Evolutionary conservation across 495 filamentous ascomycete species (phyloP).

Genomic region (Penicillium paradoxum): DNA sequence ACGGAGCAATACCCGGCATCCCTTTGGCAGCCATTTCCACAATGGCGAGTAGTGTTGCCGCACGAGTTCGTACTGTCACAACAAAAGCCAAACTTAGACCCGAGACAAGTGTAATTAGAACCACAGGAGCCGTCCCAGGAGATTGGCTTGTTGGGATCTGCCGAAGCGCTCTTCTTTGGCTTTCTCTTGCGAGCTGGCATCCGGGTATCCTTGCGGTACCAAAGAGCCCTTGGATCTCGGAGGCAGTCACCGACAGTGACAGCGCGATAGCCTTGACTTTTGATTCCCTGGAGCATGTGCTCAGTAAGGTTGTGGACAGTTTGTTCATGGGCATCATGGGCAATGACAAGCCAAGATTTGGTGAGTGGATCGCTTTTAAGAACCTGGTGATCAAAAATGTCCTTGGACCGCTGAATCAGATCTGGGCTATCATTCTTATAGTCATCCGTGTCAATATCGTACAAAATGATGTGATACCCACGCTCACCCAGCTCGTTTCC

Average conservation of each 20-base stretch:
- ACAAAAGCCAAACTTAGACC: conserved; percentile 39
- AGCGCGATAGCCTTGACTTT: conserved; percentile 52
- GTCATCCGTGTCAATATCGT: conserved; percentile 76
- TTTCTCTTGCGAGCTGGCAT: conserved; percentile 14
- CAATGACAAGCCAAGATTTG: conserved; percentile 60
- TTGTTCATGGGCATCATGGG: conserved; percentile 75
- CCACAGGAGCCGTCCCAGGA: conserved; percentile 53
- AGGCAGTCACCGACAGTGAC: conserved; percentile 79
- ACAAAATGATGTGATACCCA: conserved; percentile 72
- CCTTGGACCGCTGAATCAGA: conserved; percentile 65
- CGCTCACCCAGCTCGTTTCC: conserved; percentile 54
- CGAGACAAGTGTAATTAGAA: conserved; percentile 43
- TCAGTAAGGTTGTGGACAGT: conserved; percentile 72
- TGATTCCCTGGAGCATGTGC: conserved; percentile 61
- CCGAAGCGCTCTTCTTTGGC: conserved; percentile 28
- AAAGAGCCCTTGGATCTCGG: conserved; percentile 61
- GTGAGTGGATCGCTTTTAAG: conserved; percentile 33
- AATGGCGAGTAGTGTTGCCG: conserved; percentile 47
- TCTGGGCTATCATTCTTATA: conserved; percentile 58
- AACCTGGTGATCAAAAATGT: conserved; percentile 61
- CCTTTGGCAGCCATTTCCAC: conserved; percentile 46
- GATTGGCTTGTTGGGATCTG: conserved; percentile 31
- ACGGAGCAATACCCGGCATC: conserved; percentile 45
- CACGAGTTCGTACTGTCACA: conserved; percentile 42
- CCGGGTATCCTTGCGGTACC: conserved; percentile 54